A percentile compares a stretch with the other conserved stretches of the same genome.
Conservation (phyloP, 2,329 filamentous ascomycete species). For the Claviceps citrina region DNA sequence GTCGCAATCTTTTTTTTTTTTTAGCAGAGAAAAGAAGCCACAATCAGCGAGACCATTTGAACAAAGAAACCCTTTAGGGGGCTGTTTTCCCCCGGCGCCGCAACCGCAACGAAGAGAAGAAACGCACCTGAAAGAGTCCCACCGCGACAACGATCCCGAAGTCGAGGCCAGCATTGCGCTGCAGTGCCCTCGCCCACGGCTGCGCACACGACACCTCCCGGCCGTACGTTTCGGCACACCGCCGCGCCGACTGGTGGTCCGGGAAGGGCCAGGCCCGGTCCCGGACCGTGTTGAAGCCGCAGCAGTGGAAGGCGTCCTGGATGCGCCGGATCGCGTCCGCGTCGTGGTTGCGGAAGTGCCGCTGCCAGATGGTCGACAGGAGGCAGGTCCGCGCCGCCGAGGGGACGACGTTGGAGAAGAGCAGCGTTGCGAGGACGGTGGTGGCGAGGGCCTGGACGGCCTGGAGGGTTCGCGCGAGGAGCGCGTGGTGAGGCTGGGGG, state of each 20-base stretch:
- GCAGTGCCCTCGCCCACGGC: conserved; percentile 27
- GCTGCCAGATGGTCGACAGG: conserved; percentile 11
- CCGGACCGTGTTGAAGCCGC: conserved; percentile 37
- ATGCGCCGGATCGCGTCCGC: conserved; percentile 34
- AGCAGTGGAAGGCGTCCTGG: conserved; percentile 48
- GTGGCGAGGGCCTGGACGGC: conserved; percentile 5
- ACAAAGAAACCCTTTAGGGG: neutral
- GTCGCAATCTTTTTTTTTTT: too few species aligned
- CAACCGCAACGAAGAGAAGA: neutral
- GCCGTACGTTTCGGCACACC: conserved; percentile 28
- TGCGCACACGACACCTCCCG: conserved; percentile 29
- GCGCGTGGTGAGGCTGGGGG: neutral
- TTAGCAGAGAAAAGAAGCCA: too few species aligned
- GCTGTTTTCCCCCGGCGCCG: neutral
- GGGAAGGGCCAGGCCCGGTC: conserved; percentile 44
- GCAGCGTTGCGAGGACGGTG: conserved; percentile 8
- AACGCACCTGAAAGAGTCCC: conserved; percentile 31
- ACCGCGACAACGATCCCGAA: conserved; percentile 30
- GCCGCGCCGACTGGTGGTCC: conserved; percentile 20
- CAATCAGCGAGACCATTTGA: neutral
- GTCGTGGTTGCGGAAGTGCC: conserved; percentile 25
- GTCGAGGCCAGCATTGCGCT: conserved; percentile 28
- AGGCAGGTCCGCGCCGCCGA: conserved; percentile 8
- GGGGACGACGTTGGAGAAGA: conserved; percentile 8
- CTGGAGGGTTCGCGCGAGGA: conserved; percentile 4